Percentiles rank a stretch among this genome's conserved stretches.
Evolutionary conservation across 305 asterid species (phyloP).

Genomic region (Fraxinus greggii): DNA sequence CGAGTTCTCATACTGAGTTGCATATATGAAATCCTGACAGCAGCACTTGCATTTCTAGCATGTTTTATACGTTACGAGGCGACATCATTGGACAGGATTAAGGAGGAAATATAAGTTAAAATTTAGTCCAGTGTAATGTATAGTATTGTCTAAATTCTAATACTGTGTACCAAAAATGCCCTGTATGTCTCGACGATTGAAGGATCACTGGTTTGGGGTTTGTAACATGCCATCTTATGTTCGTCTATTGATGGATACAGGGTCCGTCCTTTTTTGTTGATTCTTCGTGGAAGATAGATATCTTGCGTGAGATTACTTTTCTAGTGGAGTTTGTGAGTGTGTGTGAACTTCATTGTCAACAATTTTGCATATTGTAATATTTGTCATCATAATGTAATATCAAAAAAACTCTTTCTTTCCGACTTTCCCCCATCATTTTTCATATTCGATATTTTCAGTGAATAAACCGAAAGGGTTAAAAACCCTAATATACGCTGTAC

Average conservation of each 20-base stretch:
- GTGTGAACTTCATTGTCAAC: constrained; percentile 21
- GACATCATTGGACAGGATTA: neutral
- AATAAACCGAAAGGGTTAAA: neutral
- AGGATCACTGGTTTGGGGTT: constrained; percentile 6
- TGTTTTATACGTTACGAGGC: neutral
- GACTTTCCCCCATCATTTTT: neutral
- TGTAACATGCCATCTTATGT: constrained; percentile 5
- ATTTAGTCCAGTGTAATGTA: neutral
- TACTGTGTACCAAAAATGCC: neutral
- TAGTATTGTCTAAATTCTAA: neutral
- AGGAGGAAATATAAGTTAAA: neutral
- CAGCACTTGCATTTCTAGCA: neutral
- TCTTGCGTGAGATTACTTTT: constrained; percentile 21
- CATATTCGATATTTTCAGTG: neutral
- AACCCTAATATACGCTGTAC: neutral
- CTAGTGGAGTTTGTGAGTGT: constrained; percentile 17
- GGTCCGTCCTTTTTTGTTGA: neutral
- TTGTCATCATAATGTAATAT: neutral
- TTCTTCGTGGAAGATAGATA: constrained; percentile 12
- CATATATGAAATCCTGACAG: neutral
- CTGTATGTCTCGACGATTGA: neutral
- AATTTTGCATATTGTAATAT: constrained; percentile 25
- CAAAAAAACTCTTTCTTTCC: neutral
- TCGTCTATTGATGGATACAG: constrained; percentile 19
- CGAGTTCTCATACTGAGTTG: constrained; percentile 75